Percentiles rank a stretch among this genome's conserved stretches.
Conservation (phyloP, 768 basidiomycete species). For the Tricholoma saponaceum region DNA sequence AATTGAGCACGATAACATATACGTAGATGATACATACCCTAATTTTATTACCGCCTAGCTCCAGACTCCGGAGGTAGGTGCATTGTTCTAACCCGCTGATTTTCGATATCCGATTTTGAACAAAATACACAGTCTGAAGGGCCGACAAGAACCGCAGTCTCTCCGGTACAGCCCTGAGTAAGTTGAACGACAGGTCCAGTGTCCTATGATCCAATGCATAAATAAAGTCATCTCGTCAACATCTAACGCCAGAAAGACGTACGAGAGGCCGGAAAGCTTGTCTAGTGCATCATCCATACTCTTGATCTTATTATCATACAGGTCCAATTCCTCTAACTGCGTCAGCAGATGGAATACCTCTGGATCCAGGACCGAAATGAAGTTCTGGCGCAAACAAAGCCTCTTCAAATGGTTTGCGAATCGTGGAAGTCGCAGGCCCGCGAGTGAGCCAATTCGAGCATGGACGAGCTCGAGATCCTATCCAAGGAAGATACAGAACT, state of each 20-base stretch:
- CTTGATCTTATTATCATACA: conserved; percentile 96
- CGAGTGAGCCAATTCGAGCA: conserved; percentile 66
- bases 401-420: conserved; percentile 68
- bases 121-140: conserved; percentile 83
- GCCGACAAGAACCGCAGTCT: conserved; percentile 51
- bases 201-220: conserved; percentile 49
- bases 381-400: conserved; percentile 86
- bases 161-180: conserved; percentile 69
- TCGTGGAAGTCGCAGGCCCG: conserved; percentile 63
- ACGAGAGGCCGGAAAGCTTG: conserved; percentile 53
- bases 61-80: conserved; percentile 68
- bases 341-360: conserved; percentile 62
- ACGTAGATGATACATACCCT: conserved; percentile 49
- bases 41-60: conserved; percentile 91
- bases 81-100: conserved; percentile 64
- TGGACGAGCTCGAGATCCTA: conserved; percentile 90
- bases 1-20: not conserved
- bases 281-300: conserved; percentile 63
- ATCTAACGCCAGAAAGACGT: conserved; percentile 19
- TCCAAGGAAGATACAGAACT: conserved; percentile 4
- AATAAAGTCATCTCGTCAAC: not conserved
- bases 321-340: conserved; percentile 82
- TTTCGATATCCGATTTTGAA: conserved; percentile 90
- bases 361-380: conserved; percentile 67
- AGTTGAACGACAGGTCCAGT: conserved; percentile 94